phyloP scores from a whole-genome alignment of 2,329 filamentous ascomycete genomes.

The Ophiocordyceps unilateralis region DNA sequence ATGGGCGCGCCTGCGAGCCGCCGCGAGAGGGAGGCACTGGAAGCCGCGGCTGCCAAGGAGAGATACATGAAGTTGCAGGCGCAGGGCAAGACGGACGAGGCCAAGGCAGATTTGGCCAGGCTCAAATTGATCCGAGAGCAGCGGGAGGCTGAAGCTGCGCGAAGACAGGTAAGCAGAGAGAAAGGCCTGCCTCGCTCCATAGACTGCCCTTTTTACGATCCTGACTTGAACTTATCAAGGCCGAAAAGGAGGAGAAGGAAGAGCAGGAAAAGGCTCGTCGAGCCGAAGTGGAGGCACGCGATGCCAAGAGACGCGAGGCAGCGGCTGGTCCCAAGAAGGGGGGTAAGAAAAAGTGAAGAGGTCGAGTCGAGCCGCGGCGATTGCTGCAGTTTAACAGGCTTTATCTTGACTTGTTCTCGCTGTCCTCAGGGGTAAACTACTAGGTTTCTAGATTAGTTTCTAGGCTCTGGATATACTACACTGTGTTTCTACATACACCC shows the following conservation, averaged over 20 bases:
- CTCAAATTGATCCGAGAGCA: constrained; percentile 70
- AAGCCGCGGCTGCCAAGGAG: constrained; percentile 79
- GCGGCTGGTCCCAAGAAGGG: constrained; percentile 32
- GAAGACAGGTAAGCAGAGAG: constrained; percentile 48
- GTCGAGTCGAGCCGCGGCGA: not conserved
- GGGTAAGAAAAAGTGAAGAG: constrained; percentile 26
- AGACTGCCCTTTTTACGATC: not conserved
- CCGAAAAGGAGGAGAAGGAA: constrained; percentile 40
- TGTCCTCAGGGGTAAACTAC: not conserved
- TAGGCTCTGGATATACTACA: not conserved
- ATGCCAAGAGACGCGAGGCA: constrained; percentile 37
- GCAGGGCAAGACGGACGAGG: constrained; percentile 92
- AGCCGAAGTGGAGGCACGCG: constrained; percentile 34
- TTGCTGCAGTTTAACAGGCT: no score
- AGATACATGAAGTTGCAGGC: constrained; percentile 82
- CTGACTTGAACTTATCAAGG: constrained; percentile 16
- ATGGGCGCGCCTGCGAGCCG: constrained; percentile 28
- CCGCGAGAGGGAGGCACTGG: constrained; percentile 53
- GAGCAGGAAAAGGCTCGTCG: constrained; percentile 29
- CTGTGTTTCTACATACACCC: not conserved
- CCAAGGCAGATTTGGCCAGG: constrained; percentile 72
- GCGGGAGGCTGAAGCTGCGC: constrained; percentile 64
- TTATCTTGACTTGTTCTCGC: not conserved
- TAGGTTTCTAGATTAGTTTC: not conserved
- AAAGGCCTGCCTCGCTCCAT: not conserved